Conservation (phyloP, 2,329 filamentous ascomycete species). For the Ophiostoma himal-ulmi region DNA sequence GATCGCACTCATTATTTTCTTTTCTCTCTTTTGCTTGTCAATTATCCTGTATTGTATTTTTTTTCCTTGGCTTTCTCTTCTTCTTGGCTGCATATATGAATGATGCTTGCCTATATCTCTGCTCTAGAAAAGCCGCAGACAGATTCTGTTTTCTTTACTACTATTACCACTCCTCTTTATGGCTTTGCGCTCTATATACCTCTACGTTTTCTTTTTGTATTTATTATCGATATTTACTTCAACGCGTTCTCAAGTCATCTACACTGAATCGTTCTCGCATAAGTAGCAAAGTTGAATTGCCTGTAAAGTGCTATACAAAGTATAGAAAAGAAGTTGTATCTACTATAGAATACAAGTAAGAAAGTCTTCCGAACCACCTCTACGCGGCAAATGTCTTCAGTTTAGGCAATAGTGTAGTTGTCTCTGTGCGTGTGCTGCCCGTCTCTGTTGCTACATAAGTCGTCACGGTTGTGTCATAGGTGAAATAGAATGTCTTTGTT, state of each 20-base stretch:
- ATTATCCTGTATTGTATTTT: background rate
- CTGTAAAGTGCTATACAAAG: background rate
- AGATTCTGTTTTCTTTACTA: background rate
- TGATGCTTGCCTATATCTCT: background rate
- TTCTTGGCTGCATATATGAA: background rate
- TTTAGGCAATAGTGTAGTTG: background rate
- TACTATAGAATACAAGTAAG: background rate
- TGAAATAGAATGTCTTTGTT: conserved; percentile 7
- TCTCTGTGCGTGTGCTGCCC: conserved; percentile 14
- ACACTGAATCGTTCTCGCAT: background rate
- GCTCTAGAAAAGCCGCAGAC: background rate
- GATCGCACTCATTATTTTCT: background rate
- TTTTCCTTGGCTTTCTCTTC: background rate
- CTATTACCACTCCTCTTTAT: background rate
- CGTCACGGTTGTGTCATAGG: background rate
- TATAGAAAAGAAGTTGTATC: background rate
- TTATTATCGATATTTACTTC: background rate
- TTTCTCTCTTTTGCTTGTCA: background rate
- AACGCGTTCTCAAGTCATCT: background rate
- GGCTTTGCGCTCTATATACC: conserved; percentile 12
- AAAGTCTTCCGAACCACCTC: background rate
- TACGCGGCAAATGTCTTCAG: background rate
- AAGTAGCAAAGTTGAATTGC: background rate
- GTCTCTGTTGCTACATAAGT: conserved; percentile 6
- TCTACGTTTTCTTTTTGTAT: conserved; percentile 8